These are phyloP conservation scores for Marasmius tenuissimus DNA, from an alignment of 1,284 basidiomycete genomes.

Conservation along the genomic window DNA sequence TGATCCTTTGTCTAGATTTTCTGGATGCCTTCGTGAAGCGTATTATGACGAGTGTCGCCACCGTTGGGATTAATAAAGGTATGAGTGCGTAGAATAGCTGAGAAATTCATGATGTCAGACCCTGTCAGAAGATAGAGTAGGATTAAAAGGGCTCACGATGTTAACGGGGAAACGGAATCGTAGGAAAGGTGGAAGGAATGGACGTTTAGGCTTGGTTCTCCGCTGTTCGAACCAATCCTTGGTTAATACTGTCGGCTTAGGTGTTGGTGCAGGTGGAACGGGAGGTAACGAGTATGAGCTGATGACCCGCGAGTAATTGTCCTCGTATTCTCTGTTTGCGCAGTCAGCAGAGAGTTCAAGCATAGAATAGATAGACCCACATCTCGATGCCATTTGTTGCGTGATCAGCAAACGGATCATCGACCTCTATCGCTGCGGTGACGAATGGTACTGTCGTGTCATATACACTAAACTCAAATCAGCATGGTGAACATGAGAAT, in stretches of 20 bases:
- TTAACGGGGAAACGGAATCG: neutral
- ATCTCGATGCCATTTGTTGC: conserved; percentile 45
- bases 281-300: neutral
- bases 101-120: neutral
- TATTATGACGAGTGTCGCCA: neutral
- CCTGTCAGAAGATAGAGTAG: neutral
- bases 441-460: conserved; percentile 70
- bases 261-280: neutral
- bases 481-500: neutral
- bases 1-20: conserved; percentile 22
- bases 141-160: neutral
- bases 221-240: neutral
- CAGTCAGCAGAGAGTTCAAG: neutral
- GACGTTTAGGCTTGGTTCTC: neutral
- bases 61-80: neutral
- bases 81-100: neutral
- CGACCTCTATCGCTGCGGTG: conserved; percentile 56
- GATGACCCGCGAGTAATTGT: neutral
- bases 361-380: conserved; percentile 29
- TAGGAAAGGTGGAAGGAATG: neutral
- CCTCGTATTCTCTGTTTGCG: neutral
- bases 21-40: neutral
- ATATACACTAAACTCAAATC: conserved; percentile 37
- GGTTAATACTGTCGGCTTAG: neutral
- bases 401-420: conserved; percentile 55